phyloP scores from a whole-genome alignment of 352 stramenopile genomes.

The Phytophthora sp. region DNA sequence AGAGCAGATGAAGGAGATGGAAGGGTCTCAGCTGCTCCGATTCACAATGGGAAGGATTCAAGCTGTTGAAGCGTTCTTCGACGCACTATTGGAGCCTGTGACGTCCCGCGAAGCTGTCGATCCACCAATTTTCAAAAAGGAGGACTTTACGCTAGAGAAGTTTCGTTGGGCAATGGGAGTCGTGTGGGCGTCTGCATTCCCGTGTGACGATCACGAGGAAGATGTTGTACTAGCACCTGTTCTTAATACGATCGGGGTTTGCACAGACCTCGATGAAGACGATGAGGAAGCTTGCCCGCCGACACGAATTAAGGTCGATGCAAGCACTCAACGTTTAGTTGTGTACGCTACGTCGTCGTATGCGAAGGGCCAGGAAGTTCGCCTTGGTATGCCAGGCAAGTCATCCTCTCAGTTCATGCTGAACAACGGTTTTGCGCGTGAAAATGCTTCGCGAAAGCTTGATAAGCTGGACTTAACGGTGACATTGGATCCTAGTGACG shows the following conservation, averaged over 20 bases:
- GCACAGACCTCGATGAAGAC: slow-evolving; percentile 29
- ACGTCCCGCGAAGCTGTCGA: slow-evolving; percentile 45
- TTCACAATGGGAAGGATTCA: slow-evolving; percentile 31
- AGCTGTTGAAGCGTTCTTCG: slow-evolving; percentile 47
- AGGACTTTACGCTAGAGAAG: slow-evolving; percentile 49
- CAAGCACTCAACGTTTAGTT: slow-evolving; percentile 27
- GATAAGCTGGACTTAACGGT: slow-evolving; percentile 60
- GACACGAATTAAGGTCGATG: slow-evolving; percentile 35
- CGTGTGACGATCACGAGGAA: slow-evolving; percentile 20
- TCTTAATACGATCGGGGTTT: slow-evolving; percentile 48
- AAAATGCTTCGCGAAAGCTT: slow-evolving; percentile 16
- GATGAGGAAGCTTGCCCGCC: slow-evolving; percentile 24
- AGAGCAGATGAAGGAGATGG: slow-evolving; percentile 35
- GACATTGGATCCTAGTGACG: slow-evolving; percentile 42
- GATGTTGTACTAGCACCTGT: slow-evolving; percentile 49
- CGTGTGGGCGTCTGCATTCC: slow-evolving; percentile 49
- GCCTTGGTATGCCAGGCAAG: slow-evolving; percentile 35
- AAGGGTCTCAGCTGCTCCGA: slow-evolving; percentile 48
- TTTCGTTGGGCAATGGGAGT: slow-evolving; percentile 57
- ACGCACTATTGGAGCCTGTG: slow-evolving; percentile 39
- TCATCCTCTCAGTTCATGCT: slow-evolving; percentile 53
- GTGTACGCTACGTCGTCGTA: slow-evolving; percentile 43
- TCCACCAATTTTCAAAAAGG: slow-evolving; percentile 48
- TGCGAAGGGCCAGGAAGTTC: slow-evolving; percentile 36
- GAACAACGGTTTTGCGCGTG: slow-evolving; percentile 48